Conservation (phyloP, 768 basidiomycete species). For the Holtermannia corniformis region DNA sequence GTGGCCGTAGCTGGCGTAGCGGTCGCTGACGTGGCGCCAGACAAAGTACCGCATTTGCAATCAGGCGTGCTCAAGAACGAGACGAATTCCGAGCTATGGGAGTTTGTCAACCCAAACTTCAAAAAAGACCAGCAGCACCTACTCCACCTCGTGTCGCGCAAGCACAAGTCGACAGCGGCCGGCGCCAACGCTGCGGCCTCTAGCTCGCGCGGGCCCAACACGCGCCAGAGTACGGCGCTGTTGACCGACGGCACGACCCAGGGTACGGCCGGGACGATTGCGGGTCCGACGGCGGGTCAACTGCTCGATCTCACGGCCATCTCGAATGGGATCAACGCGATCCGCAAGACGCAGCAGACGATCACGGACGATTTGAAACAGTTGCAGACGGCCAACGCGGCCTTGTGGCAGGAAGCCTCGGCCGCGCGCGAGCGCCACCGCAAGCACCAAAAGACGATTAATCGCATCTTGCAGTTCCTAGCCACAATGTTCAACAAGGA, state of each 20-base stretch:
- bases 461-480: conserved; percentile 86
- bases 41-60: conserved; percentile 73
- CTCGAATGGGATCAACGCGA: conserved; percentile 68
- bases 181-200: background rate
- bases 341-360: conserved; percentile 85
- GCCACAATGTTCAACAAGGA: conserved; percentile 68
- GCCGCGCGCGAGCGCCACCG: conserved; percentile 67
- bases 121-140: conserved; percentile 79
- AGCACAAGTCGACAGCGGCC: conserved; percentile 47
- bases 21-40: conserved; percentile 9
- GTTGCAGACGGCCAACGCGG: conserved; percentile 73
- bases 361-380: conserved; percentile 82
- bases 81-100: conserved; percentile 48
- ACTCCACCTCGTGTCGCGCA: conserved; percentile 76
- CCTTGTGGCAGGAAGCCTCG: conserved; percentile 87
- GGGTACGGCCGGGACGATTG: conserved; percentile 23
- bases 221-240: conserved; percentile 4
- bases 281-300: conserved; percentile 20
- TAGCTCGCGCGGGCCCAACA: background rate
- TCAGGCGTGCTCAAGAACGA: conserved; percentile 84
- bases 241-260: conserved; percentile 32
- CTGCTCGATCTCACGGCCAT: conserved; percentile 65
- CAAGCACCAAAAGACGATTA: conserved; percentile 93
- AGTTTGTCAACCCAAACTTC: conserved; percentile 87
- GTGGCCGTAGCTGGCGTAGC: conserved; percentile 29